A percentile compares a stretch with the other conserved stretches of the same genome.
Conservation (phyloP, 2,329 filamentous ascomycete species). For the Exophiala calicioides region DNA sequence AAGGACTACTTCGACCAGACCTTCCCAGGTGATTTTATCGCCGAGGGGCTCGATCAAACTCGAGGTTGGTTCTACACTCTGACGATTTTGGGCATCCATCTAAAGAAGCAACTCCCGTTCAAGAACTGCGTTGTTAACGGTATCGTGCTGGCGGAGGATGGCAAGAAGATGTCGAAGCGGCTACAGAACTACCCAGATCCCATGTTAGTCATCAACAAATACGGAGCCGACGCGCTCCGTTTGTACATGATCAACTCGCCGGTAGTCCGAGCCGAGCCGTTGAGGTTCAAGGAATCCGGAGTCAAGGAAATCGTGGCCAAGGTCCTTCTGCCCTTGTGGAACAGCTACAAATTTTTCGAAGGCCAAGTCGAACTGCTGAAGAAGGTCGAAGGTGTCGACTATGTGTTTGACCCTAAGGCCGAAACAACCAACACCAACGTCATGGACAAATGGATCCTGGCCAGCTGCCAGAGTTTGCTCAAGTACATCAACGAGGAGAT, state of each 20-base stretch:
- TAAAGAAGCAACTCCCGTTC: slow-evolving; percentile 79
- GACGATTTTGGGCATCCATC: slow-evolving; percentile 76
- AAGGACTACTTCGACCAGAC: slow-evolving; percentile 70
- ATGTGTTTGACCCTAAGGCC: slow-evolving; percentile 69
- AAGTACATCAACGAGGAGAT: slow-evolving; percentile 89
- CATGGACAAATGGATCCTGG: slow-evolving; percentile 90
- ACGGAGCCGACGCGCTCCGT: slow-evolving; percentile 83
- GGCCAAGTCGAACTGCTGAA: slow-evolving; percentile 80
- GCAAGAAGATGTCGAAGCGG: slow-evolving; percentile 94
- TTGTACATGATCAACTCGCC: slow-evolving; percentile 93
- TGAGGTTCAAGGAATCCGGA: slow-evolving; percentile 80
- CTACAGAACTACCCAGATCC: slow-evolving; percentile 91
- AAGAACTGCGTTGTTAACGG: slow-evolving; percentile 89
- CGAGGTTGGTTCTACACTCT: slow-evolving; percentile 92
- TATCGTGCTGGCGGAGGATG: slow-evolving; percentile 83
- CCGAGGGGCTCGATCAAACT: slow-evolving; percentile 84
- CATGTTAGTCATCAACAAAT: slow-evolving; percentile 72
- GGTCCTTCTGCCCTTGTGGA: slow-evolving; percentile 83
- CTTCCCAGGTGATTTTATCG: slow-evolving; percentile 86
- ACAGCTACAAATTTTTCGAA: slow-evolving; percentile 89
- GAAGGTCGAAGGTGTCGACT: slow-evolving; percentile 76
- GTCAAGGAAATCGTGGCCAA: slow-evolving; percentile 89
- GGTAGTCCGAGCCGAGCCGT: slow-evolving; percentile 79
- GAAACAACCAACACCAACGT: slow-evolving; percentile 77
- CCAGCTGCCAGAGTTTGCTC: slow-evolving; percentile 79